Percentiles rank a stretch among this genome's conserved stretches.
phyloP scores from a whole-genome alignment of 139 green algal species.

The Diplosphaera chodatii region DNA sequence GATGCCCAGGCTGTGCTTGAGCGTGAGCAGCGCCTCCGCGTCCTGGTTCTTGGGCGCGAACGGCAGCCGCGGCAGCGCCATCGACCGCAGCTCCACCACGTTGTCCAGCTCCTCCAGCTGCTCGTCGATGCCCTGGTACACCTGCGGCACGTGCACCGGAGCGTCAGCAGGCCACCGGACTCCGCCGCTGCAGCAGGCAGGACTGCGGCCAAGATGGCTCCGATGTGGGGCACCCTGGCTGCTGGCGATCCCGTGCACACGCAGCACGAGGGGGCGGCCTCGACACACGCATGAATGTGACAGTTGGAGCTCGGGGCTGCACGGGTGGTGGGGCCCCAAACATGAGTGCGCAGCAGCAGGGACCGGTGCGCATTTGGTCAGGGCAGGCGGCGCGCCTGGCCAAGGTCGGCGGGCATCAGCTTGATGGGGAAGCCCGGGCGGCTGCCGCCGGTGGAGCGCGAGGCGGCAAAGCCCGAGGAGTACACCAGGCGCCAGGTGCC shows the following conservation, averaged over 20 bases:
- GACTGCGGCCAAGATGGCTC: not conserved
- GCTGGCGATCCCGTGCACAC: too few relatives aligned
- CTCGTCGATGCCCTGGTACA: constrained; percentile 22
- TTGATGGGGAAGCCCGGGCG: not conserved
- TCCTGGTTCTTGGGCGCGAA: not conserved
- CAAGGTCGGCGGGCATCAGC: constrained; percentile 4
- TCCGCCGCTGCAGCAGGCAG: not conserved
- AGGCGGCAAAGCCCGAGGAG: constrained; percentile 15
- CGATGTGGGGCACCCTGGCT: too few relatives aligned
- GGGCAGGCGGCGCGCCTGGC: constrained; percentile 7
- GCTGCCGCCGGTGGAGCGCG: not conserved
- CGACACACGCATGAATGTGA: too few relatives aligned
- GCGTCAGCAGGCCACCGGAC: not conserved
- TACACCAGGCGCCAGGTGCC: constrained; percentile 25
- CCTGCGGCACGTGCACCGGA: constrained; percentile 1
- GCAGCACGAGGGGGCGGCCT: too few relatives aligned
- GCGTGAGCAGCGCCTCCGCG: not conserved
- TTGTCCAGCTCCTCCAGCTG: constrained; percentile 18
- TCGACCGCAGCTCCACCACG: constrained; percentile 14
- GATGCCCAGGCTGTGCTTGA: constrained; percentile 16
- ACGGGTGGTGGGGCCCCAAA: too few relatives aligned
- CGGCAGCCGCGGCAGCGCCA: constrained; percentile 8
- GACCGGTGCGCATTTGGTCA: too few relatives aligned
- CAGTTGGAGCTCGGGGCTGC: too few relatives aligned
- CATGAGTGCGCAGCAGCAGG: too few relatives aligned